Conservation (phyloP, 2,329 filamentous ascomycete species). For the Septoria petroselini region DNA sequence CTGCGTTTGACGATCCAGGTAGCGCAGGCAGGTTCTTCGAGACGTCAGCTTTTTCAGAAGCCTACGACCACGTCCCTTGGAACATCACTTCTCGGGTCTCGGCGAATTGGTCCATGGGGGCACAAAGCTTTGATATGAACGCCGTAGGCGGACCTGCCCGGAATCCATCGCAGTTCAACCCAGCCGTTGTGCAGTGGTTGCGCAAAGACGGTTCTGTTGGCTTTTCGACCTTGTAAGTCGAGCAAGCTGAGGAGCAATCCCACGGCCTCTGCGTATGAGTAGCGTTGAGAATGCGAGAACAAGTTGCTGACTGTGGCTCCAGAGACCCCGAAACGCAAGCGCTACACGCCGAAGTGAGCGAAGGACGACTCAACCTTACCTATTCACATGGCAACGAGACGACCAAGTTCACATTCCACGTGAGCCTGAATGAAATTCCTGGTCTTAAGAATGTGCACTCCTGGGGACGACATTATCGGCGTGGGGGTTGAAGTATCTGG, state of each 20-base stretch:
- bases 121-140: conserved; percentile 56
- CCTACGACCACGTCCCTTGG: conserved; percentile 55
- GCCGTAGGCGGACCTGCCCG: conserved; percentile 55
- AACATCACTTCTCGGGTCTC: conserved; percentile 61
- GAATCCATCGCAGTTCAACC: conserved; percentile 55
- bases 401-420: conserved; percentile 20
- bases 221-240: conserved; percentile 17
- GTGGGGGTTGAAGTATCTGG: conserved; percentile 17
- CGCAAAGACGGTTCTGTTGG: conserved; percentile 26
- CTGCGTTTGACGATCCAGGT: conserved; percentile 41
- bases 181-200: conserved; percentile 59
- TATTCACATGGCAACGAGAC: conserved; percentile 53
- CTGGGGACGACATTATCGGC: conserved; percentile 20
- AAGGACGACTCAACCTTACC: conserved; percentile 45
- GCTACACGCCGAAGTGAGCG: conserved; percentile 16
- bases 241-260: no score
- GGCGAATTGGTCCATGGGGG: conserved; percentile 57
- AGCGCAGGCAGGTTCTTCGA: conserved; percentile 33
- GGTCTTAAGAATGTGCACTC: conserved; percentile 17
- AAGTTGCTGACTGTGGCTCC: no score
- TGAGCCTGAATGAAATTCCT: conserved; percentile 19
- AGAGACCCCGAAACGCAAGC: conserved; percentile 31
- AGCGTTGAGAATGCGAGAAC: no score
- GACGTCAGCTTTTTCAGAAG: conserved; percentile 57
- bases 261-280: no score